phyloP scores from a whole-genome alignment of 2,329 filamentous ascomycete species.

The Lasiodiplodia sp. region DNA sequence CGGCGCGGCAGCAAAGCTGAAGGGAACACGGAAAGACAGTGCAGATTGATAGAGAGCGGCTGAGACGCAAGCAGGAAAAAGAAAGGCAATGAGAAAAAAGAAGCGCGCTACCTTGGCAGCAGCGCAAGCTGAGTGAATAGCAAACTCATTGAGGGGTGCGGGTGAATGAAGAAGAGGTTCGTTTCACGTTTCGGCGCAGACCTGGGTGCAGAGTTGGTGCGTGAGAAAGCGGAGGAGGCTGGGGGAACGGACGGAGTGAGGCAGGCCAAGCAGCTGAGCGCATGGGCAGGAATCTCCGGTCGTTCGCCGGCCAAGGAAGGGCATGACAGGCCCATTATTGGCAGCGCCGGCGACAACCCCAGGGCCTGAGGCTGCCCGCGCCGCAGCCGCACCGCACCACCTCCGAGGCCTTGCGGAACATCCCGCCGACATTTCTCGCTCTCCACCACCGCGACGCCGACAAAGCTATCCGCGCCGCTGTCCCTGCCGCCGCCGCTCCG shows the following conservation, averaged over 20 bases:
- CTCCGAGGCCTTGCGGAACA: constrained; percentile 19
- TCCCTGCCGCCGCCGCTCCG: constrained; percentile 32
- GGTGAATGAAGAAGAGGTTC: constrained; percentile 9
- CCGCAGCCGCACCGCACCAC: constrained; percentile 26
- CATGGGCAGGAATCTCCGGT: constrained; percentile 23
- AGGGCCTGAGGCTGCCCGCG: constrained; percentile 22
- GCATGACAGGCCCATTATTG: background rate
- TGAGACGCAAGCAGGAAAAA: constrained; percentile 20
- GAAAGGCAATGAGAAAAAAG: constrained; percentile 36
- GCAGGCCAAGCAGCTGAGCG: constrained; percentile 23
- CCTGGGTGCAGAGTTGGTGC: background rate
- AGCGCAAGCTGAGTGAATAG: constrained; percentile 15
- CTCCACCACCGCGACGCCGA: constrained; percentile 17
- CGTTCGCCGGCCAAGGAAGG: constrained; percentile 11
- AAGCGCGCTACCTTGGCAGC: constrained; percentile 36
- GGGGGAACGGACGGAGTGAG: constrained; percentile 20
- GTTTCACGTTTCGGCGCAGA: constrained; percentile 25
- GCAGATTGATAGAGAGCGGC: constrained; percentile 31
- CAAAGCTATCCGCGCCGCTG: constrained; percentile 28
- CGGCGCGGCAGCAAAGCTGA: constrained; percentile 25
- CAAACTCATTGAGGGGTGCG: constrained; percentile 20
- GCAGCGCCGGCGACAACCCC: background rate
- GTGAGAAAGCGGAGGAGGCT: constrained; percentile 27
- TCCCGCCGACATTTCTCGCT: constrained; percentile 27
- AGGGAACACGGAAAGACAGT: constrained; percentile 31